phyloP scores from a whole-genome alignment of 2,329 filamentous ascomycete genomes.

The Ceratocystis ficicola region DNA sequence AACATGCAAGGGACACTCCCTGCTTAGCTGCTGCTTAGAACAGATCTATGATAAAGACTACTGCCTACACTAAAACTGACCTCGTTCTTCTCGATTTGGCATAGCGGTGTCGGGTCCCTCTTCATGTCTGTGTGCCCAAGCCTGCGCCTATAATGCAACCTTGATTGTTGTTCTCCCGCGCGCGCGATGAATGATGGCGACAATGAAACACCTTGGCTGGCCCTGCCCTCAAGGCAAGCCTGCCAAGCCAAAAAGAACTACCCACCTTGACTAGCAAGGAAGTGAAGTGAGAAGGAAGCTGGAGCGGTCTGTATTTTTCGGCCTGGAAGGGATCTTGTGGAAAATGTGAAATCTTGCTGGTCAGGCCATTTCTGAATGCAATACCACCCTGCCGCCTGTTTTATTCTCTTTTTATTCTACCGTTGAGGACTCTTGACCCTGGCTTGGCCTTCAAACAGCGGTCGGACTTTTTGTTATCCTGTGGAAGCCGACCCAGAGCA shows the following conservation, averaged over 20 bases:
- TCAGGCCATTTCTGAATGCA: not conserved
- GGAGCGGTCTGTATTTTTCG: not conserved
- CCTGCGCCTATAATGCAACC: not conserved
- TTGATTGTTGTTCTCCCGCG: constrained; percentile 8
- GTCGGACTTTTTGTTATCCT: no score
- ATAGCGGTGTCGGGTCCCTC: constrained; percentile 1
- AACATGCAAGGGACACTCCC: not conserved
- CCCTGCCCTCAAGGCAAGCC: not conserved
- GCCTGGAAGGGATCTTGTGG: not conserved
- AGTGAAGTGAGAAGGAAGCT: not conserved
- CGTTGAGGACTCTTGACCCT: no score
- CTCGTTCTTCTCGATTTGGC: constrained; percentile 11
- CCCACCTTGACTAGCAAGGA: no score
- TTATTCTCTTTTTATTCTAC: not conserved
- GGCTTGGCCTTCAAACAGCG: no score
- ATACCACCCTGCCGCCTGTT: not conserved
- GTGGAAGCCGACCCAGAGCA: no score
- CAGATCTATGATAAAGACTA: not conserved
- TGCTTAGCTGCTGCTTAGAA: not conserved
- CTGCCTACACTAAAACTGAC: not conserved
- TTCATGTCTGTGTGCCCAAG: not conserved
- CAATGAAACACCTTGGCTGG: not conserved
- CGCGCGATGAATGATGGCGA: constrained; percentile 4
- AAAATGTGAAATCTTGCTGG: not conserved
- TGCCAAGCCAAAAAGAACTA: not conserved